phyloP scores from a whole-genome alignment of 2,329 filamentous ascomycete genomes.

The Myrmaecium sp. region DNA sequence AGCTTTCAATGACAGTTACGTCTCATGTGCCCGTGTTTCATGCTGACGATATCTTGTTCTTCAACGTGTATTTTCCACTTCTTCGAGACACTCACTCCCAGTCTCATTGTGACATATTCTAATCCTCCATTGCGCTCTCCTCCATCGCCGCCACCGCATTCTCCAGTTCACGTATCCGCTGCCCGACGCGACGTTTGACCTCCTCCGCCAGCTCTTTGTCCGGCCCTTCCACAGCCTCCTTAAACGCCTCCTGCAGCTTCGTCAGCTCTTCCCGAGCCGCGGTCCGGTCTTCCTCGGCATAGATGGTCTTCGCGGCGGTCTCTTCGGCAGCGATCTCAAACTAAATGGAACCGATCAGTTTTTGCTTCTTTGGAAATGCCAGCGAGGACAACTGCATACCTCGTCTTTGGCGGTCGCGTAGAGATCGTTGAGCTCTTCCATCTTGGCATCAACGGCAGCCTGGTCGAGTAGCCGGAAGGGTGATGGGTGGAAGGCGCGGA shows the following conservation, averaged over 20 bases:
- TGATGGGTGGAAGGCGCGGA: too few species aligned
- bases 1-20: too few species aligned
- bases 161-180: slow-evolving; percentile 36
- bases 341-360: slow-evolving; percentile 15
- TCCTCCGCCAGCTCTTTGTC: slow-evolving; percentile 29
- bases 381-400: neutral
- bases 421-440: too few species aligned
- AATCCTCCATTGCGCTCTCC: slow-evolving; percentile 32
- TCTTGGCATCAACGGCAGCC: too few species aligned
- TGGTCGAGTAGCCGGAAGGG: too few species aligned
- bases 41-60: too few species aligned
- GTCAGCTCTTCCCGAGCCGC: slow-evolving; percentile 36
- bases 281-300: slow-evolving; percentile 36
- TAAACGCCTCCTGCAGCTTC: slow-evolving; percentile 30
- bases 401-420: slow-evolving; percentile 22
- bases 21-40: too few species aligned
- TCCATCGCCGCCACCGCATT: slow-evolving; percentile 33
- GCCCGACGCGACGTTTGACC: slow-evolving; percentile 33
- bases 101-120: too few species aligned
- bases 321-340: slow-evolving; percentile 36
- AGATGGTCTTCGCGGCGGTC: slow-evolving; percentile 36
- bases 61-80: too few species aligned
- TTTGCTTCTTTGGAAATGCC: neutral
- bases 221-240: slow-evolving; percentile 22
- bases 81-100: too few species aligned